These are phyloP conservation scores for Sphaerulina vaccinii DNA, from an alignment of 2,329 filamentous ascomycete species.

Conservation along the genomic window DNA sequence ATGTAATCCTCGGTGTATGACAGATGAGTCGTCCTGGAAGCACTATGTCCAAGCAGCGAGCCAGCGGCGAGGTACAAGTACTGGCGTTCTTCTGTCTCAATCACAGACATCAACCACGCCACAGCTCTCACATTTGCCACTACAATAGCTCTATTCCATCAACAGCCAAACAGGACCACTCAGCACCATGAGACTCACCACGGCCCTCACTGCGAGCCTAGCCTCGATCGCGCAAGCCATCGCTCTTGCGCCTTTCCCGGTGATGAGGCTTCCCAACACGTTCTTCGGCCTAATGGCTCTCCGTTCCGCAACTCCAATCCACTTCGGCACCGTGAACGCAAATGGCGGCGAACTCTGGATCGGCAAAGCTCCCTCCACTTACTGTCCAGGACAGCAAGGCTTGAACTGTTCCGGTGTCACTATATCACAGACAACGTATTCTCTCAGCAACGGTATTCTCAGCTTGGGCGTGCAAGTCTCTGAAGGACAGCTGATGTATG, in stretches of 20 bases:
- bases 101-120: slow-evolving; percentile 1
- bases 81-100: neutral
- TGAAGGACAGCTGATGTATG: slow-evolving; percentile 35
- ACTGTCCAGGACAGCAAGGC: slow-evolving; percentile 30
- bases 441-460: slow-evolving; percentile 15
- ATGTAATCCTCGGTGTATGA: too few relatives aligned
- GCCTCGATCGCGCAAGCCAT: too few relatives aligned
- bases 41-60: neutral
- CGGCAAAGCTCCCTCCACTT: slow-evolving; percentile 31
- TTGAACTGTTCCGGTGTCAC: slow-evolving; percentile 12
- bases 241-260: neutral
- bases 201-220: slow-evolving; percentile 12
- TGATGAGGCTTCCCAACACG: slow-evolving; percentile 16
- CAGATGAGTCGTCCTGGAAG: neutral
- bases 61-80: slow-evolving; percentile 1
- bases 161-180: slow-evolving; percentile 29
- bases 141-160: neutral
- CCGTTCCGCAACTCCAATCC: slow-evolving; percentile 31
- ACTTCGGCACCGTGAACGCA: slow-evolving; percentile 31
- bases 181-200: slow-evolving; percentile 8
- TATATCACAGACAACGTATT: slow-evolving; percentile 20
- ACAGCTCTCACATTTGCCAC: slow-evolving; percentile 1
- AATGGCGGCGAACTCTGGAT: slow-evolving; percentile 31
- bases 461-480: slow-evolving; percentile 30
- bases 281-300: slow-evolving; percentile 32